Evolutionary conservation across 176 grass and related monocot species (phyloP), one percentile per base, ranked within the genome.

Genomic region (Cenchrus americanus): DNA sequence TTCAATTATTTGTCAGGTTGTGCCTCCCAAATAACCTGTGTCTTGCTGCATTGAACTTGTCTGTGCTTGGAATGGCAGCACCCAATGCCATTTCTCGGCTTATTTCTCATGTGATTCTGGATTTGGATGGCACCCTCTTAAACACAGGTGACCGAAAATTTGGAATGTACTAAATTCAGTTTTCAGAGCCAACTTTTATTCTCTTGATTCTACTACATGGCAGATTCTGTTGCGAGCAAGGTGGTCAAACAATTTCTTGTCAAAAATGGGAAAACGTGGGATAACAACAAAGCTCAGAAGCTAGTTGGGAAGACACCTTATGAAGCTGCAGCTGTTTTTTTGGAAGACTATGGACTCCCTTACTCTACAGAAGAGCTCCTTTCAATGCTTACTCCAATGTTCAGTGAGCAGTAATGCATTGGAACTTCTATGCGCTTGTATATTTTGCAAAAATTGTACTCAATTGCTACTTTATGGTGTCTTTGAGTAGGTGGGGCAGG

Each of bases 111-210:
- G 96, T 98, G 70, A 95, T 98, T 85, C 89, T 98, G 59, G 96
- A 95, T 82, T 85, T 98, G 87, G 96, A 98, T 77, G 96, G 93
- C 66, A 98, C 96, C 61, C 93, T 98, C 77, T 75, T 95, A 77
- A 98, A 98, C 69, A 98, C 93, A 92, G 96, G 96, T 95, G 73
- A 62, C 64, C 73, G 23, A 15, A 80, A 47, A 79, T n/a, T 76
- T 85, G 51, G 15, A 58, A 11, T 72, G 10, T 30, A n/a, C 23
- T 59, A 80, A 62, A 18, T 88, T 64, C n/a, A 72, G 34, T 66
- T 59, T 37, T n/a, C n/a, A n/a, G n/a, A 85, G 73, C 14, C 41
- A 44, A 64, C 51, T 81, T 47, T 75, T 50, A 32, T 75, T 68
- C 41, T 27, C 50, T 81, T 86, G 34, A 66, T 78, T 75, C 5